Percentiles rank a stretch among this genome's conserved stretches.
Evolutionary conservation across 306 rosid genomes (phyloP).

Genomic region (Corylus avellana): DNA sequence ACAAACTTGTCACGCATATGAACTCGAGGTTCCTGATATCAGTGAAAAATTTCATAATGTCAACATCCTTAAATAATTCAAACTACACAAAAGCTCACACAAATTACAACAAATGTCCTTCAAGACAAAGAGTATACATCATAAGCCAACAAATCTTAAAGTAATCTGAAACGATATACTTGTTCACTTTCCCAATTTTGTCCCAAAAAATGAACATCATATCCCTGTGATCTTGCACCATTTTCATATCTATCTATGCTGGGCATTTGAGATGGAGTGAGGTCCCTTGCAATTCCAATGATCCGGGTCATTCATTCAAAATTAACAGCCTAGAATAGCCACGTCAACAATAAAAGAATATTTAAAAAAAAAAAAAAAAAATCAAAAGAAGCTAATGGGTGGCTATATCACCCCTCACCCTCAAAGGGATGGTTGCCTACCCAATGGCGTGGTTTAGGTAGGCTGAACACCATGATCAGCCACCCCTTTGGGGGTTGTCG

Average conservation of each 20-base stretch:
- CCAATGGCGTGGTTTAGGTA: no score
- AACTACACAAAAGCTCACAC: conserved; percentile 3
- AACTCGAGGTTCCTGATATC: conserved; percentile 24
- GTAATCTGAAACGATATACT: background rate
- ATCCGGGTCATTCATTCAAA: no score
- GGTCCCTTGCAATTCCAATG: no score
- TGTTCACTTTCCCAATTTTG: background rate
- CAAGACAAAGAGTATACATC: background rate
- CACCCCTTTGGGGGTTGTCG: no score
- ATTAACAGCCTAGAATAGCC: no score
- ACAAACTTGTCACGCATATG: conserved; percentile 35
- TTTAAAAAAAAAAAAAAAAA: no score
- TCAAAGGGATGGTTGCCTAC: no score
- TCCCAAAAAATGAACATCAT: background rate
- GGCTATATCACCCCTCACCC: no score
- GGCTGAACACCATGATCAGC: no score
- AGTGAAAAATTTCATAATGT: background rate
- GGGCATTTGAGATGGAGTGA: background rate
- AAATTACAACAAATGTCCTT: background rate
- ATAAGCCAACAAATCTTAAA: background rate
- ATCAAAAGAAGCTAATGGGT: no score
- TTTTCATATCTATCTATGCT: background rate
- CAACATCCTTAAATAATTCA: conserved; percentile 1
- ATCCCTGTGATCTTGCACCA: background rate
- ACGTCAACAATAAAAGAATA: no score